Evolutionary conservation across 176 grass and related monocot species (phyloP).

Genomic region (Poa annua): DNA sequence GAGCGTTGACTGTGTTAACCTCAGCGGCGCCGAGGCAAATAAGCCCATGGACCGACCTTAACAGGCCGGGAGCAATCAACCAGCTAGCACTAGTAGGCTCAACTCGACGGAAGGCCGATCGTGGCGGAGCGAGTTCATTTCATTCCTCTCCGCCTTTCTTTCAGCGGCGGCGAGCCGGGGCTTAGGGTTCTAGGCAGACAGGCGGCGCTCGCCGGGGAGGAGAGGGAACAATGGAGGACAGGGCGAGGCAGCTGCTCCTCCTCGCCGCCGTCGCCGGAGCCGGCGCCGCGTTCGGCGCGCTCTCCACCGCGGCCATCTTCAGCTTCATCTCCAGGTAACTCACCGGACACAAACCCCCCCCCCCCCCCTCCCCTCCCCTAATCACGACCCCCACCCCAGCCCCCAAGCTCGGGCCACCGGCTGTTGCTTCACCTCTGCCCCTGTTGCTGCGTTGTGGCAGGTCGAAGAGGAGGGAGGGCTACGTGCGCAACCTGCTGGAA

Average conservation of each 20-base stretch:
- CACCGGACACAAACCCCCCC: neutral
- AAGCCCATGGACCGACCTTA: too few relatives aligned
- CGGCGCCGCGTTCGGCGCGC: conserved; percentile 56
- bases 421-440: neutral
- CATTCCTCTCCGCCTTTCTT: neutral
- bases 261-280: conserved; percentile 53
- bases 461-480: conserved; percentile 45
- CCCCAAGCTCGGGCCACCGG: neutral
- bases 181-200: conserved; percentile 41
- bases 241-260: conserved; percentile 64
- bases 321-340: conserved; percentile 58
- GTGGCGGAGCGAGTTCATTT: neutral
- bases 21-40: too few relatives aligned
- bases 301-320: conserved; percentile 55
- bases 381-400: neutral
- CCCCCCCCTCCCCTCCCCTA: neutral
- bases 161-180: neutral
- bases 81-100: too few relatives aligned
- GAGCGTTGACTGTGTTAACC: too few relatives aligned
- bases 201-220: neutral
- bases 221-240: conserved; percentile 59
- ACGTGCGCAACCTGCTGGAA: conserved; percentile 39
- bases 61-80: too few relatives aligned
- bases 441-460: conserved; percentile 1
- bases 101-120: neutral